A percentile compares a stretch with the other conserved stretches of the same genome.
These are phyloP conservation scores for Rosa persica DNA, from an alignment of 306 rosid genomes.

Conservation along the genomic window DNA sequence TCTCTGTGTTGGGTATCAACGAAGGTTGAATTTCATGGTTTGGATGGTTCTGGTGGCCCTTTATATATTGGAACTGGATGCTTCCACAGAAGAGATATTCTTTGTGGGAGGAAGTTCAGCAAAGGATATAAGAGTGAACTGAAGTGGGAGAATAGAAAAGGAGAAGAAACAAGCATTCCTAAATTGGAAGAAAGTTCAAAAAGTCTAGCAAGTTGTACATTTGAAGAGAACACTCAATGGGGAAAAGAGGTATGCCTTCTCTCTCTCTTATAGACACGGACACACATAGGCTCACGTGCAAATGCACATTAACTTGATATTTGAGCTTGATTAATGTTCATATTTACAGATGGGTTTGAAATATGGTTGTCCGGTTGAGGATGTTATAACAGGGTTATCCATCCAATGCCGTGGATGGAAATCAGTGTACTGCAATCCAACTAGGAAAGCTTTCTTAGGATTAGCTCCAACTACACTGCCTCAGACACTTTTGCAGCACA, in stretches of 20 bases:
- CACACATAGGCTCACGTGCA: neutral
- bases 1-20: neutral
- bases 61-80: constrained; percentile 67
- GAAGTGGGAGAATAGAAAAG: constrained; percentile 26
- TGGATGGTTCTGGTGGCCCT: constrained; percentile 72
- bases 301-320: neutral
- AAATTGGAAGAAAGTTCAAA: constrained; percentile 53
- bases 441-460: constrained; percentile 69
- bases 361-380: constrained; percentile 81
- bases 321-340: neutral
- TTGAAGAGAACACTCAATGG: constrained; percentile 74
- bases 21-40: constrained; percentile 63
- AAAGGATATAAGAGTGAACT: constrained; percentile 32
- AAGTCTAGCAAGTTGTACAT: constrained; percentile 59
- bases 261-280: neutral
- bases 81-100: constrained; percentile 74
- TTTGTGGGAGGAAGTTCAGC: constrained; percentile 55
- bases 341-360: constrained; percentile 62
- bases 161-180: constrained; percentile 20
- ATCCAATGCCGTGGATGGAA: constrained; percentile 73
- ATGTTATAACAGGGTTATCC: constrained; percentile 69
- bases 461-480: constrained; percentile 54
- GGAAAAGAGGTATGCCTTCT: constrained; percentile 59
- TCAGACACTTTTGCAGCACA: constrained; percentile 63
- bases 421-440: constrained; percentile 64